Conservation (phyloP, 352 stramenopile species). For the Pythium aristosporum region DNA sequence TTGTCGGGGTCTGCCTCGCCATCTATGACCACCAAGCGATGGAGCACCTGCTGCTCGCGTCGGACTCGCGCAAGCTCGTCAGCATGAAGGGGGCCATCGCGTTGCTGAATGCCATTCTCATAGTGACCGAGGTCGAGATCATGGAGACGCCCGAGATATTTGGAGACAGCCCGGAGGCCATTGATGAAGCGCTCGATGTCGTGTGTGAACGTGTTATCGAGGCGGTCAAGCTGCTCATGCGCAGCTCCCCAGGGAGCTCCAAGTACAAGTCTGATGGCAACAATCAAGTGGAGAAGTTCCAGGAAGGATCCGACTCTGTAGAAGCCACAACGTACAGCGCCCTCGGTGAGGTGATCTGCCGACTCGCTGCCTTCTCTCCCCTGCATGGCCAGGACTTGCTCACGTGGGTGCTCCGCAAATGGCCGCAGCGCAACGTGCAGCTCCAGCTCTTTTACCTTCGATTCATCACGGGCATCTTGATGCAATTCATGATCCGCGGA, state of each 20-base stretch:
- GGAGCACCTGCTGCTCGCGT: conserved; percentile 3
- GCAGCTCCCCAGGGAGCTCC: conserved; percentile 43
- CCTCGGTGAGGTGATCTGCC: conserved; percentile 61
- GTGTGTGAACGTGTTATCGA: conserved; percentile 50
- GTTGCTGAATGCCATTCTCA: conserved; percentile 51
- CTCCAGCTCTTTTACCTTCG: conserved; percentile 76
- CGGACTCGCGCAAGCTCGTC: conserved; percentile 27
- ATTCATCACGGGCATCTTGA: conserved; percentile 57
- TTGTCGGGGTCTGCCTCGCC: conserved; percentile 43
- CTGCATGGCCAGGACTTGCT: conserved; percentile 63
- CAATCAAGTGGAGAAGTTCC: conserved; percentile 69
- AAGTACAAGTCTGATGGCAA: conserved; percentile 33
- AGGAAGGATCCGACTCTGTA: conserved; percentile 54
- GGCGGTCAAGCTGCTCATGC: conserved; percentile 52
- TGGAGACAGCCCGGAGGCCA: conserved; percentile 35
- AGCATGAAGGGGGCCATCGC: conserved; percentile 58
- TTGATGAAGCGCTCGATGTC: conserved; percentile 32
- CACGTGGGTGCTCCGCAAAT: conserved; percentile 70
- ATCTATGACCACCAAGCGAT: conserved; percentile 70
- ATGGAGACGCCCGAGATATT: conserved; percentile 39
- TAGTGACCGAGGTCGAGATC: conserved; percentile 40
- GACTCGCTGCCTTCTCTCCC: conserved; percentile 57
- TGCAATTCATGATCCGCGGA: conserved; percentile 57
- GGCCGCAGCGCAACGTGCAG: conserved; percentile 70
- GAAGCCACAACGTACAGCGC: conserved; percentile 65